Percentiles rank a stretch among this genome's conserved stretches.
phyloP scores from a whole-genome alignment of 495 filamentous ascomycete species.

The Bryoglossum gracile region DNA sequence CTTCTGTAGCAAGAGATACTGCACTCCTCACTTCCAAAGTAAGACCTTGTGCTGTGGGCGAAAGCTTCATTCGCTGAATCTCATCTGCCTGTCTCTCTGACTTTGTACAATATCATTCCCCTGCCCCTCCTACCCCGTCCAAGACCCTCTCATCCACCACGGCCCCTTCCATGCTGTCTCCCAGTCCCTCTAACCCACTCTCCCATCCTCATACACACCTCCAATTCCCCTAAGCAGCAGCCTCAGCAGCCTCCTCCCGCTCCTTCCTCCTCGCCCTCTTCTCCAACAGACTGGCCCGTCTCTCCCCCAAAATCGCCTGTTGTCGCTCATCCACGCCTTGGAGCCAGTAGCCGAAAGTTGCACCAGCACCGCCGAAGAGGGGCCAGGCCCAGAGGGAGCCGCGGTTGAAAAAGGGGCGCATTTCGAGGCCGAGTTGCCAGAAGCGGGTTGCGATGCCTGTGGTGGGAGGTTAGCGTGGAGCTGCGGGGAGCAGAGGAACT shows the following conservation, averaged over 20 bases:
- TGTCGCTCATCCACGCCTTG: conserved; percentile 77
- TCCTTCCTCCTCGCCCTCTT: conserved; percentile 75
- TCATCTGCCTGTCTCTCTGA: too few relatives aligned
- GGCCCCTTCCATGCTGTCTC: conserved; percentile 9
- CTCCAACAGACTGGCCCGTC: conserved; percentile 71
- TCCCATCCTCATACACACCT: conserved; percentile 1
- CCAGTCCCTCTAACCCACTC: conserved; percentile 14
- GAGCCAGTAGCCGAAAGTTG: conserved; percentile 94
- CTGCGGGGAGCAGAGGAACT: too few relatives aligned
- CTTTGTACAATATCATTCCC: neutral
- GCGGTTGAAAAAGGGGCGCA: conserved; percentile 83
- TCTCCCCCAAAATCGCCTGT: conserved; percentile 62
- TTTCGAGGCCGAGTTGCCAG: conserved; percentile 97
- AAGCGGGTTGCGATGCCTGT: conserved; percentile 81
- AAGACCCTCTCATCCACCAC: too few relatives aligned
- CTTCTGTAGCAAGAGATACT: too few relatives aligned
- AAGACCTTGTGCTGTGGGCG: too few relatives aligned
- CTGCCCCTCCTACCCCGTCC: neutral
- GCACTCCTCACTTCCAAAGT: too few relatives aligned
- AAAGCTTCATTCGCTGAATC: too few relatives aligned
- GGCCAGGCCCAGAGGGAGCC: conserved; percentile 85
- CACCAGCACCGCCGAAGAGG: conserved; percentile 74
- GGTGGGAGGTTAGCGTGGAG: too few relatives aligned
- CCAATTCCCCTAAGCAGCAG: conserved; percentile 5
- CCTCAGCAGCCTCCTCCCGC: conserved; percentile 42